phyloP scores from a whole-genome alignment of 2,329 filamentous ascomycete species.

The Alternaria panax region DNA sequence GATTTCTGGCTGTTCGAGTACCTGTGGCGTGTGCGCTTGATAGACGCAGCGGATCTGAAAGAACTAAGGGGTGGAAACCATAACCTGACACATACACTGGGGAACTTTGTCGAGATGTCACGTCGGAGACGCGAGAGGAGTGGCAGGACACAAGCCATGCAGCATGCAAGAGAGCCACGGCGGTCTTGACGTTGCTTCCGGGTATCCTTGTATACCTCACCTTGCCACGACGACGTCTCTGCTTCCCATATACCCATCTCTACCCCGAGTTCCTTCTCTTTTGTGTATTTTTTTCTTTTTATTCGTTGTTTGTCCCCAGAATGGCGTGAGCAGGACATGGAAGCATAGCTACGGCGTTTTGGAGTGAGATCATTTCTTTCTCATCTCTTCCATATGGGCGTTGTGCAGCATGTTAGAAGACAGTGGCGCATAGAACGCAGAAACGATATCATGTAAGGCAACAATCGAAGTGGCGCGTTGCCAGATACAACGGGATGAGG shows the following conservation, averaged over 20 bases:
- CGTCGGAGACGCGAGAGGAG: slow-evolving; percentile 13
- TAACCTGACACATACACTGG: slow-evolving; percentile 26
- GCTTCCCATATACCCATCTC: neutral
- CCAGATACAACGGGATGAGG: too few species aligned
- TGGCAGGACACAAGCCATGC: slow-evolving; percentile 15
- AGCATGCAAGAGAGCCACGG: slow-evolving; percentile 19
- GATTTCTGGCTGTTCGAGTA: slow-evolving; percentile 41
- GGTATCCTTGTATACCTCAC: neutral
- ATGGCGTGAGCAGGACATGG: slow-evolving; percentile 11
- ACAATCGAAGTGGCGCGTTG: too few species aligned
- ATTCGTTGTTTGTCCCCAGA: slow-evolving; percentile 6
- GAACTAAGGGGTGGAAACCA: slow-evolving; percentile 44
- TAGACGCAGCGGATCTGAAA: slow-evolving; percentile 43
- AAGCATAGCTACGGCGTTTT: slow-evolving; percentile 14
- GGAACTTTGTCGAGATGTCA: slow-evolving; percentile 33
- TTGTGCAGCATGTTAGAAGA: too few species aligned
- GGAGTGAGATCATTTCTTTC: neutral
- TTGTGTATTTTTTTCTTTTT: neutral
- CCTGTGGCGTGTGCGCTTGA: slow-evolving; percentile 42
- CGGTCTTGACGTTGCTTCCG: neutral
- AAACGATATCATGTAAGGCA: too few species aligned
- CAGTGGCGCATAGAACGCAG: too few species aligned
- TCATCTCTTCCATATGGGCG: neutral
- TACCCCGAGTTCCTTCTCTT: neutral
- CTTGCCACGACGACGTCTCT: neutral